Evolutionary conservation across 177 flowering plant genomes (phyloP), one percentile per base, ranked within the genome.

Genomic region (Telopea speciosissima): DNA sequence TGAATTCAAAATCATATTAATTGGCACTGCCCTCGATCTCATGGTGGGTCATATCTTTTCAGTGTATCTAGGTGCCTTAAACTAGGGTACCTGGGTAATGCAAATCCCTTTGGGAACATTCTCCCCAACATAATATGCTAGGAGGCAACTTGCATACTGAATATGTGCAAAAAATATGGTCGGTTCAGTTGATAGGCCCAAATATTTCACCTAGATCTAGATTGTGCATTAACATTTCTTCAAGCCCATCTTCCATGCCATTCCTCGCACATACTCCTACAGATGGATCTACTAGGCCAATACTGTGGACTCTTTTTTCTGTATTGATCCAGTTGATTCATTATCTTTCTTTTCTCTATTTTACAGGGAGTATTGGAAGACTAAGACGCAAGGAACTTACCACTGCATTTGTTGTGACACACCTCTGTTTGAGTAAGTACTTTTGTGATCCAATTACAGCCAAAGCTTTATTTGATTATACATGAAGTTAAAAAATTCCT

Each of bases 361-460:
- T 82, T 72, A 33, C 85, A 89, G 95, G 78, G 90, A 89, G 77
- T 91, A 91, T 64, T 91, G 97, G 92, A 85, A 91, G 75, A 85
- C 88, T 23, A 91, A 93, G 81, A 86, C 93, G n/a, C 78, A 85
- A 44, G 98, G 98, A 72, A 82, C 81, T 52, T 93, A 88, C 79
- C 86, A 85, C 70, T 93, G 98, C 85, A 81, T 89, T 52, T 93
- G 98, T 63, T 91, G 97, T 68, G 95, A 91, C 77, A 86, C 93
- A 42, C 97, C 97, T 68, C 74, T 93, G 6, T 93, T 86, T 56
- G 93, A 88, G 94, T 91, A 80, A 87, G 95, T 79, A 58, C 16
- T 31, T 60, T 31, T 24, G 5, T 33, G 40, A 33, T 33, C 40
- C 40, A 33, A 33, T 33, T 33, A 33, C 40, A 33, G 8, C 40